Percentiles rank a stretch among this genome's conserved stretches.
Evolutionary conservation across 805 yeast genomes (phyloP).

Genomic region (Yamadazyma ubonensis): DNA sequence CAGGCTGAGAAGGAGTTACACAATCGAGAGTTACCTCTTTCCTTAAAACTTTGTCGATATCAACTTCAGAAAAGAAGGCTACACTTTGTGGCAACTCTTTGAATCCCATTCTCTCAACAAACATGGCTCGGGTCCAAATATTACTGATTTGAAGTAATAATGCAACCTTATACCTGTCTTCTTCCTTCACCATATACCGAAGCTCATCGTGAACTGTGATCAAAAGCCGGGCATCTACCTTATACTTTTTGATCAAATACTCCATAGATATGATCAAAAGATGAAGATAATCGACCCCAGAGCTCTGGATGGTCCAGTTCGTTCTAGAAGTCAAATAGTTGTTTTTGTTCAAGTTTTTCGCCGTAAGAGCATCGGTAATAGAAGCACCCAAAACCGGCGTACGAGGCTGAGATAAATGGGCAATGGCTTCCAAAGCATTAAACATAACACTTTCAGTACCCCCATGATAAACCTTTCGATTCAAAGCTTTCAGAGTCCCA

Average conservation of each 20-base stretch:
- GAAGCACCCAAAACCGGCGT: conserved; percentile 95
- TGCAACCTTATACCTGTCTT: conserved; percentile 74
- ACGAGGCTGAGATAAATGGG: conserved; percentile 72
- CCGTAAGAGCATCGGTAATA: conserved; percentile 78
- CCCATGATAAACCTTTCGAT: conserved; percentile 62
- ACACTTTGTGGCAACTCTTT: conserved; percentile 89
- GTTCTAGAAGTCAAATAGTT: conserved; percentile 85
- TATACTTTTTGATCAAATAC: conserved; percentile 62
- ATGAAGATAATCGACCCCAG: conserved; percentile 96
- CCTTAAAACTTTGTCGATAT: conserved; percentile 81
- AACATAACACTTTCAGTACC: conserved; percentile 94
- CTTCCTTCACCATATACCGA: conserved; percentile 71
- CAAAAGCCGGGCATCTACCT: conserved; percentile 71
- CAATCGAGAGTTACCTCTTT: conserved; percentile 93
- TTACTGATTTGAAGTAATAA: conserved; percentile 85
- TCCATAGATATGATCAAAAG: conserved; percentile 83
- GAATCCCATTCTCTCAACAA: conserved; percentile 88
- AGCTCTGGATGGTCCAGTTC: conserved; percentile 97
- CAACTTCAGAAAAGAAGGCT: conserved; percentile 94
- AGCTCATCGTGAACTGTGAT: conserved; percentile 96
- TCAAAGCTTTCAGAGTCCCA: conserved; percentile 21
- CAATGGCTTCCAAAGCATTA: conserved; percentile 83
- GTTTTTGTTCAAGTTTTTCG: conserved; percentile 58
- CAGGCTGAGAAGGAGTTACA: conserved; percentile 82
- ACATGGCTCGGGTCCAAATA: conserved; percentile 94